Evolutionary conservation across 2,329 filamentous ascomycete species (phyloP).

Genomic region (Bimuria novae-zelandiae): DNA sequence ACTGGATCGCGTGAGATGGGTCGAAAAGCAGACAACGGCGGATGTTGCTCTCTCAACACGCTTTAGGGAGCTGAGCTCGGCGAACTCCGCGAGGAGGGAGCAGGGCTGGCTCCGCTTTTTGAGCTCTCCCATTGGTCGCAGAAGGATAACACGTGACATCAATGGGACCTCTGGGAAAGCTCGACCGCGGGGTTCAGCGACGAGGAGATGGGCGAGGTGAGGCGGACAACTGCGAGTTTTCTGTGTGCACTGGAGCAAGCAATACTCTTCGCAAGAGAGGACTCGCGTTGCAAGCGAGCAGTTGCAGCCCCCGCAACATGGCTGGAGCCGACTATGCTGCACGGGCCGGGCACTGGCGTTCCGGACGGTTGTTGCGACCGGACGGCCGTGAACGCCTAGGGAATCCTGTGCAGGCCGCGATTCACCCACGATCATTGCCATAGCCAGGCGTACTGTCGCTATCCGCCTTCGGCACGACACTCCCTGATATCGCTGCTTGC

Average conservation of each 20-base stretch:
- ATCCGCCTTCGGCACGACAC: conserved; percentile 9
- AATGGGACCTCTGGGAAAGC: conserved; percentile 8
- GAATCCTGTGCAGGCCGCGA: conserved; percentile 4
- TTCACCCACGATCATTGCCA: conserved; percentile 7
- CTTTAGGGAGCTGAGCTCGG: no score
- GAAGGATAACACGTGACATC: conserved; percentile 29
- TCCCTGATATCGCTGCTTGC: conserved; percentile 9
- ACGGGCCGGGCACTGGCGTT: conserved; percentile 10
- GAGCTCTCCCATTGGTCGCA: conserved; percentile 7
- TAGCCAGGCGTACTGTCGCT: conserved; percentile 11
- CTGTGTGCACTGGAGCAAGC: no score
- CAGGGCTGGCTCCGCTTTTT: conserved; percentile 6
- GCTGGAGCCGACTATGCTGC: conserved; percentile 1
- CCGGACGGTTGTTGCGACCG: conserved; percentile 1
- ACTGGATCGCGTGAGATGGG: conserved; percentile 29
- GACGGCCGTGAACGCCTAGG: conserved; percentile 1
- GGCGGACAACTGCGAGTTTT: not conserved
- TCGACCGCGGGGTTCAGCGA: conserved; percentile 17
- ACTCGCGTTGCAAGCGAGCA: no score
- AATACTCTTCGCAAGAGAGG: not conserved
- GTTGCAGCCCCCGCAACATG: not conserved
- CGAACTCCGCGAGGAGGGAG: conserved; percentile 35
- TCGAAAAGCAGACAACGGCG: conserved; percentile 23
- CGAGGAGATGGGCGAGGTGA: conserved; percentile 11
- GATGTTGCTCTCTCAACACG: conserved; percentile 25